These are phyloP conservation scores for Acmispon strigosus DNA, from an alignment of 306 rosid species.

Conservation along the genomic window DNA sequence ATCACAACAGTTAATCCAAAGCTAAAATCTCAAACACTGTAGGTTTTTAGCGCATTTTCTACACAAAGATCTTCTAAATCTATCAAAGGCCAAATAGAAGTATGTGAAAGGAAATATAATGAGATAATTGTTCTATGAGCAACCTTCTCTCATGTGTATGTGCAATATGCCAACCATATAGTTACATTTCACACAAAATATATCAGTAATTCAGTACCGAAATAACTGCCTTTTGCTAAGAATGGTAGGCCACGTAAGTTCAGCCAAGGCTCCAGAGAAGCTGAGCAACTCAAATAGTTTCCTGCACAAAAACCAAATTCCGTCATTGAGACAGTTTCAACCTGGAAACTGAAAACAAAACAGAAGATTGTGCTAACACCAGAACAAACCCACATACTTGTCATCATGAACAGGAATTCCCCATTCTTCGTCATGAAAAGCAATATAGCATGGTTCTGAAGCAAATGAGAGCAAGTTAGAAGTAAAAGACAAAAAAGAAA, in stretches of 20 bases:
- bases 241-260: conserved; percentile 65
- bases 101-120: conserved; percentile 3
- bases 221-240: conserved; percentile 53
- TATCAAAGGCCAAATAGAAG: conserved; percentile 11
- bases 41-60: neutral
- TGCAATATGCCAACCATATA: neutral
- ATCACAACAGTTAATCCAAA: conserved; percentile 16
- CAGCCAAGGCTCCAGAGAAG: conserved; percentile 77
- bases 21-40: neutral
- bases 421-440: conserved; percentile 74
- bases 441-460: conserved; percentile 51
- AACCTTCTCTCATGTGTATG: conserved; percentile 1
- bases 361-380: conserved; percentile 14
- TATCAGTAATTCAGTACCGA: conserved; percentile 37
- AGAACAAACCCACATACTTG: conserved; percentile 40
- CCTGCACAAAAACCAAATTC: conserved; percentile 30
- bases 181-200: neutral
- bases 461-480: conserved; percentile 27
- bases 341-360: conserved; percentile 17
- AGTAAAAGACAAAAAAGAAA: neutral
- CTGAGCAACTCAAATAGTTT: conserved; percentile 72
- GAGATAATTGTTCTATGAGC: neutral
- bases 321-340: conserved; percentile 17
- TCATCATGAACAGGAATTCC: conserved; percentile 71
- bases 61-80: neutral